These are phyloP conservation scores for Candida easanensis DNA, from an alignment of 805 yeast genomes.

Conservation along the genomic window DNA sequence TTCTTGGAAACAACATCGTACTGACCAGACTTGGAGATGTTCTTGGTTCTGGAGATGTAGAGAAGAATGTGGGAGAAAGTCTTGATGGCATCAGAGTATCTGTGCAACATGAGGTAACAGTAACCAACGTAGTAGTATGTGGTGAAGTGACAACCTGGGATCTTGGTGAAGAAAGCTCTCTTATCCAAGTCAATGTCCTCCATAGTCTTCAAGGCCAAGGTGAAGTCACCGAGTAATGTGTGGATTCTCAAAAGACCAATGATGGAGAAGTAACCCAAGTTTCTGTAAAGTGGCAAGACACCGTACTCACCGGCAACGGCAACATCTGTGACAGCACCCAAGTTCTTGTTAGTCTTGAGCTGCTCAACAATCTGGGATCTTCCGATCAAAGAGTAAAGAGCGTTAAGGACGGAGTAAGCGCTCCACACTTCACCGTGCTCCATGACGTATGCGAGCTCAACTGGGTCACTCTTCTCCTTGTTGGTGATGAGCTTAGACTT, in stretches of 20 bases:
- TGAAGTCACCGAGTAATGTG: constrained; percentile 47
- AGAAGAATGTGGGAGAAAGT: constrained; percentile 45
- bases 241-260: constrained; percentile 50
- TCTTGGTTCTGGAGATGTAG: constrained; percentile 44
- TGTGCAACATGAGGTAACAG: constrained; percentile 47
- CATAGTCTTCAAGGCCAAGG: constrained; percentile 47
- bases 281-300: constrained; percentile 39
- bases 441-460: constrained; percentile 36
- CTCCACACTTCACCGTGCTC: constrained; percentile 43
- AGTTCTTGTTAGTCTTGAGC: constrained; percentile 14
- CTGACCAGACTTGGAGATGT: constrained; percentile 40
- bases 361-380: constrained; percentile 28
- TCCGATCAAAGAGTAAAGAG: constrained; percentile 44
- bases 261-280: constrained; percentile 45
- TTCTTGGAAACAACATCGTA: constrained; percentile 46
- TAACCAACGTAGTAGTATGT: constrained; percentile 51
- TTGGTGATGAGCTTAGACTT: constrained; percentile 35
- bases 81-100: constrained; percentile 49
- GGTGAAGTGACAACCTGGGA: constrained; percentile 48
- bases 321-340: constrained; percentile 13
- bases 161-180: constrained; percentile 44
- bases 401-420: constrained; percentile 46
- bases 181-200: constrained; percentile 45
- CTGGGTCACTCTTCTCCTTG: constrained; percentile 25
- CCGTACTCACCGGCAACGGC: constrained; percentile 45